Evolutionary conservation across 225 moss, liverwort and hornwort genomes (phyloP).

Genomic region (Climacium dendroides): DNA sequence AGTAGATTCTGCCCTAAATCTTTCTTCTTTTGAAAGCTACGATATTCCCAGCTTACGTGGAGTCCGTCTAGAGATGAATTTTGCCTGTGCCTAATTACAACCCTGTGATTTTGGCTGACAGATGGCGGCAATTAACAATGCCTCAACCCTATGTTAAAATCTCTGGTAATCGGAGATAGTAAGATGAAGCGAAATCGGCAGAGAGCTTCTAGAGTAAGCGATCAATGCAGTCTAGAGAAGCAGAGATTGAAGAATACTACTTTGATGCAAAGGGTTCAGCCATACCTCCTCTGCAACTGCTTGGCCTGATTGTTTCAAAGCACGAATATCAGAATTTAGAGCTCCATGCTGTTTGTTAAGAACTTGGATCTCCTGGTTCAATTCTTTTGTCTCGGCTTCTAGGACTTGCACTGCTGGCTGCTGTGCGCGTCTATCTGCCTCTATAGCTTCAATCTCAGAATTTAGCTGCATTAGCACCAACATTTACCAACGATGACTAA

Average conservation of each 20-base stretch:
- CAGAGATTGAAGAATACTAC: neutral
- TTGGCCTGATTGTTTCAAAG: slow-evolving; percentile 60
- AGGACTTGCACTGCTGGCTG: slow-evolving; percentile 37
- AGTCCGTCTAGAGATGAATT: neutral
- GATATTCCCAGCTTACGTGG: neutral
- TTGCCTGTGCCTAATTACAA: neutral
- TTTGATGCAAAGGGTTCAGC: neutral
- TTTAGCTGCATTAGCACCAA: slow-evolving; percentile 37
- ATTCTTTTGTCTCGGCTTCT: slow-evolving; percentile 45
- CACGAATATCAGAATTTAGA: slow-evolving; percentile 51
- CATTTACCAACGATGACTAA: neutral
- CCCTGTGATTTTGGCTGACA: neutral
- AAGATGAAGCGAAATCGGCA: neutral
- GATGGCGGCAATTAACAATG: neutral
- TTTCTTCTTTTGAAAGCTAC: neutral
- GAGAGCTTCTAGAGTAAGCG: neutral
- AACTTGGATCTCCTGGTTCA: slow-evolving; percentile 54
- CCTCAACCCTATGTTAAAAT: neutral
- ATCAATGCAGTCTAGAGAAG: neutral
- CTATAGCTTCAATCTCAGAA: slow-evolving; percentile 41
- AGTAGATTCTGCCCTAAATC: neutral
- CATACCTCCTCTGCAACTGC: slow-evolving; percentile 53
- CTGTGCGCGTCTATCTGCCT: slow-evolving; percentile 52
- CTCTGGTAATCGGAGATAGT: neutral
- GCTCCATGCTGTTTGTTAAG: slow-evolving; percentile 68